Evolutionary conservation across 2,329 filamentous ascomycete species (phyloP), one percentile per base, ranked within the genome.

Genomic region (Cercospora beticola): DNA sequence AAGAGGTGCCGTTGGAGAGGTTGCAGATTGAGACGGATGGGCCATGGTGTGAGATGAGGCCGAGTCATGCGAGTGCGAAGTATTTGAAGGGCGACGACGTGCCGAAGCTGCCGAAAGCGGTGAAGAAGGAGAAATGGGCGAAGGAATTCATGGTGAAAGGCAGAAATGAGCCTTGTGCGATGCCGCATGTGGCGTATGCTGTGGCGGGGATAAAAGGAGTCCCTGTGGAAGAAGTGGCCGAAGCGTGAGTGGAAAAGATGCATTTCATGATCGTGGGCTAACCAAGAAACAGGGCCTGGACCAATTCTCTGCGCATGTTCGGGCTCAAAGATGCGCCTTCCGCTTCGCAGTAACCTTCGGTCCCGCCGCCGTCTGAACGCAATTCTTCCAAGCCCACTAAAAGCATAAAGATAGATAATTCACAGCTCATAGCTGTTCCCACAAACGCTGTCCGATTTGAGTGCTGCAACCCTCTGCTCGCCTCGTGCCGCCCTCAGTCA

Each of bases 11-110:
- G 10, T 82, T 99, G 10, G 89, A 94, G 66, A 83, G 90, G 58
- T 80, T 99, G 64, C 96, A 98, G 86, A 88, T 99, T 59, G 95
- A 99, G 84, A 99, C 95, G 0, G 95, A 99, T 78, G 95, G 95
- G 2, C 95, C 95, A 3, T 99, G 95, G 87, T 99, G 95, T 77
- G 95, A 99, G 79, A 94, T 99, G 68, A 86, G 95, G 26, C 90
- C 93, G 0, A 92, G 88, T 31, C 94, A 99, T 81, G 93, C 94
- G 31, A 93, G 92, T 2, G 92, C 90, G 75, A 90, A 90, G 79
- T 91, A 90, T 72, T 80, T 91, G 72, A 84, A 88, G 5, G 89
- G 90, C 62, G 87, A 65, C 0, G 62, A 91, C 1, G 62, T 61
- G 23, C 90, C 90, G 0, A 85, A 88, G 63, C 82, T 92, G 36